These are phyloP conservation scores for Fusarium sp. DNA, from an alignment of 2,329 filamentous ascomycete genomes.

Conservation along the genomic window DNA sequence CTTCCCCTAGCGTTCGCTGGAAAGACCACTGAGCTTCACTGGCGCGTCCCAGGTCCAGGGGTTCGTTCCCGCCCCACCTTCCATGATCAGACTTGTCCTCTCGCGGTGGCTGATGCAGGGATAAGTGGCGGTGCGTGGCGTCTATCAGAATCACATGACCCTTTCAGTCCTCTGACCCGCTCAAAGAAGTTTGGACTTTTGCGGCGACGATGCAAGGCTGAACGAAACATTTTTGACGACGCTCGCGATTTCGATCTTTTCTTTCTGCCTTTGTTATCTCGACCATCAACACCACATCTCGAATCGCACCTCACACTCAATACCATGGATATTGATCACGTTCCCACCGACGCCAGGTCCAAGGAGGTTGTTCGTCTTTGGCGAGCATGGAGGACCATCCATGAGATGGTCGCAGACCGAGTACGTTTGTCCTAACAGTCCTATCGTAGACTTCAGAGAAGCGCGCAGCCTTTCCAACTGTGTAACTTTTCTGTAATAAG, in stretches of 20 bases:
- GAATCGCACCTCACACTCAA: background rate
- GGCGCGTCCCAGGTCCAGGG: conserved; percentile 11
- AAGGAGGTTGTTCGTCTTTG: conserved; percentile 77
- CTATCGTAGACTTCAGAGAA: conserved; percentile 3
- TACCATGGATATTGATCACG: conserved; percentile 53
- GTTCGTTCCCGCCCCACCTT: conserved; percentile 22
- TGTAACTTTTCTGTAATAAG: background rate
- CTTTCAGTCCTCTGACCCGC: conserved; percentile 27
- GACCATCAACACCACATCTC: conserved; percentile 10
- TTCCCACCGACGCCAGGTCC: conserved; percentile 61
- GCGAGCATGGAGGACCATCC: conserved; percentile 92
- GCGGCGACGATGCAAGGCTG: conserved; percentile 43
- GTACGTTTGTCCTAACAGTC: conserved; percentile 59
- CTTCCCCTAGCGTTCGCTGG: conserved; percentile 37
- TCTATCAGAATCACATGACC: conserved; percentile 35
- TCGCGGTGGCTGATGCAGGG: conserved; percentile 1
- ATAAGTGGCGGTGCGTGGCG: conserved; percentile 8
- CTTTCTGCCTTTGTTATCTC: conserved; percentile 13
- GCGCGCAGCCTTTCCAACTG: background rate
- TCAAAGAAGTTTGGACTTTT: conserved; percentile 37
- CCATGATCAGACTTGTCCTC: background rate
- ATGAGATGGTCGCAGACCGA: conserved; percentile 93
- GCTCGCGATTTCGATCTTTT: conserved; percentile 7
- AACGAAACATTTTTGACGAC: conserved; percentile 44
- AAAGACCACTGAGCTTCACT: conserved; percentile 7